A percentile compares a stretch with the other conserved stretches of the same genome.
Evolutionary conservation across 2,329 filamentous ascomycete species (phyloP).

Genomic region (Rugonectria rugulosa): DNA sequence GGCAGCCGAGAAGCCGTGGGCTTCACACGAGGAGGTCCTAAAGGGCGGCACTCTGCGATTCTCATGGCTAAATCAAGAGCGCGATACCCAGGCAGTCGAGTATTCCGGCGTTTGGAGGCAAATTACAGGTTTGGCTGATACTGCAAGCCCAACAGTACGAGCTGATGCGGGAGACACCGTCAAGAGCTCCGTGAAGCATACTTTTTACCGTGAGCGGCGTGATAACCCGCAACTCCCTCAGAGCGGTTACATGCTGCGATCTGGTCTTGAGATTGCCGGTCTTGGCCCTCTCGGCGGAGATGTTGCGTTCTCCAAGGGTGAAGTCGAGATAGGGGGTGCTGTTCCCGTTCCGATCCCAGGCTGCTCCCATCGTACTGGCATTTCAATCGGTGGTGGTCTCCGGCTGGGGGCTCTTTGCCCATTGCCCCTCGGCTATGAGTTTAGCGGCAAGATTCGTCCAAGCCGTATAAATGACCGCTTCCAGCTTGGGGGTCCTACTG

Average conservation of each 20-base stretch:
- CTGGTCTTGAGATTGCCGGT: constrained; percentile 84
- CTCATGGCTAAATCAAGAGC: constrained; percentile 71
- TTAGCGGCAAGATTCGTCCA: constrained; percentile 62
- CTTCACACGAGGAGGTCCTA: constrained; percentile 89
- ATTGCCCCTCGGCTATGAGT: constrained; percentile 68
- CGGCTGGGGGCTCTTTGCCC: constrained; percentile 86
- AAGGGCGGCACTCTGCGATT: constrained; percentile 81
- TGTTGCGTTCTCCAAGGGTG: constrained; percentile 93
- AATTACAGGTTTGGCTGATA: constrained; percentile 77
- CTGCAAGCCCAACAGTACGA: constrained; percentile 82
- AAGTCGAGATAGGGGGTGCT: constrained; percentile 81
- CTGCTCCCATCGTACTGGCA: constrained; percentile 72
- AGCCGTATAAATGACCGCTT: constrained; percentile 95
- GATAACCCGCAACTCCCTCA: constrained; percentile 87
- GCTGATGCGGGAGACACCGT: constrained; percentile 88
- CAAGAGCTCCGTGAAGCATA: constrained; percentile 86
- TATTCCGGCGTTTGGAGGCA: constrained; percentile 90
- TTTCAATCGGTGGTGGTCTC: constrained; percentile 84
- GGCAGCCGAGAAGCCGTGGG: constrained; percentile 88
- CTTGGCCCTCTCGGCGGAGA: constrained; percentile 85
- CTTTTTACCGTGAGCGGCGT: constrained; percentile 79
- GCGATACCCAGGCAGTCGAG: constrained; percentile 77
- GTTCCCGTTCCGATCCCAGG: constrained; percentile 77
- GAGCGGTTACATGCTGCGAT: constrained; percentile 80
- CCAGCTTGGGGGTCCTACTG: constrained; percentile 90